phyloP scores from a whole-genome alignment of 164 flowering plant species.

The Vitis labrusca region DNA sequence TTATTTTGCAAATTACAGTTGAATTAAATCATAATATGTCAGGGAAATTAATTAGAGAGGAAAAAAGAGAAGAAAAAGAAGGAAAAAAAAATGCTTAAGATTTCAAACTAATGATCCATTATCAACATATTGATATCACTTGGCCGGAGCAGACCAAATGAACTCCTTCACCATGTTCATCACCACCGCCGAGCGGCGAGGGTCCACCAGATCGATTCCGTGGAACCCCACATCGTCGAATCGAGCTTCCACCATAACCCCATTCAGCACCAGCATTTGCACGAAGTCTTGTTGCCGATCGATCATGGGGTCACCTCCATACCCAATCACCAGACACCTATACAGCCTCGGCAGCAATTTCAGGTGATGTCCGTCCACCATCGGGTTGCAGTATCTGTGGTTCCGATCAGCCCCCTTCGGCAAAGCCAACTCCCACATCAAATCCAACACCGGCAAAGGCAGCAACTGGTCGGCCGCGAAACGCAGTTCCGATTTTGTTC shows the following conservation, averaged over 20 bases:
- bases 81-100: too few relatives aligned
- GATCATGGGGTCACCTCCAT: conserved; percentile 43
- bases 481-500: conserved; percentile 28
- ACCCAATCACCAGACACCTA: conserved; percentile 51
- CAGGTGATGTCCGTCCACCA: conserved; percentile 17
- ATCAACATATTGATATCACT: too few relatives aligned
- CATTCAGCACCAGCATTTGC: conserved; percentile 35
- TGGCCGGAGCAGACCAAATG: conserved; percentile 10
- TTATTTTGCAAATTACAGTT: too few relatives aligned
- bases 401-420: conserved; percentile 29
- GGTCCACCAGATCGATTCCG: conserved; percentile 43
- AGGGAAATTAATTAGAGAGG: too few relatives aligned
- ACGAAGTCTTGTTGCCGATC: conserved; percentile 55
- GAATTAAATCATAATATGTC: too few relatives aligned
- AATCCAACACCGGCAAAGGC: conserved; percentile 34
- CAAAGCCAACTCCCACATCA: conserved; percentile 34
- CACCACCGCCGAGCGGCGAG: conserved; percentile 28
- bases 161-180: conserved; percentile 40
- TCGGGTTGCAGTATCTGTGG: conserved; percentile 48
- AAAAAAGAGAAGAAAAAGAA: too few relatives aligned
- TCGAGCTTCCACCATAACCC: conserved; percentile 46
- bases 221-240: conserved; percentile 63
- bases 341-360: conserved; percentile 23
- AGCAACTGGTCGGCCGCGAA: conserved; percentile 17
- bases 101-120: too few relatives aligned